Evolutionary conservation across 2,329 filamentous ascomycete species (phyloP).

Genomic region (Paraphoma sp.): DNA sequence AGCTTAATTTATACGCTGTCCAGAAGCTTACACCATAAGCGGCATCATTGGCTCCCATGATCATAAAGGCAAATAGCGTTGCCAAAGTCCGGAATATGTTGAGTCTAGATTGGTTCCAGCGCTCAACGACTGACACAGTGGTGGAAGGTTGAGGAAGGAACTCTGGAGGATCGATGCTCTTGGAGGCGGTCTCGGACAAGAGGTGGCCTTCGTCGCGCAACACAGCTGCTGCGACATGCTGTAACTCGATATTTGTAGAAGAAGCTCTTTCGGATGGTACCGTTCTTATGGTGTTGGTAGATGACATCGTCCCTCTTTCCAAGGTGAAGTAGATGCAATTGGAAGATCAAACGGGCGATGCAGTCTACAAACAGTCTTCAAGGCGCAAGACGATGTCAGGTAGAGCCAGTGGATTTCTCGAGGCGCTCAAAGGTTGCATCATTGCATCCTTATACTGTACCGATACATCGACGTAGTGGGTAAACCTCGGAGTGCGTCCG

Average conservation of each 20-base stretch:
- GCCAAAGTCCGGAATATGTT: constrained; percentile 65
- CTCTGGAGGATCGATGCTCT: constrained; percentile 32
- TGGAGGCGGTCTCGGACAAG: constrained; percentile 1
- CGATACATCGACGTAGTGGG: not conserved
- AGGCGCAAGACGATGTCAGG: not conserved
- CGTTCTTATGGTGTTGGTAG: constrained; percentile 13
- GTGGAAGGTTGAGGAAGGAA: constrained; percentile 53
- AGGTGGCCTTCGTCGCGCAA: constrained; percentile 4
- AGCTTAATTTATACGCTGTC: constrained; percentile 1
- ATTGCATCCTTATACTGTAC: not conserved
- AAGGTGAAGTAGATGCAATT: not conserved
- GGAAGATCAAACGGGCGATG: not conserved
- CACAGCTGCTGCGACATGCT: constrained; percentile 3
- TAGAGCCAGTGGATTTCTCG: not conserved
- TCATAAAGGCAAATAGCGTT: constrained; percentile 64
- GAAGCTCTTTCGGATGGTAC: constrained; percentile 1
- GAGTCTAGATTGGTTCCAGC: constrained; percentile 66
- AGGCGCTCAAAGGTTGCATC: not conserved
- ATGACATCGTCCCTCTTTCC: constrained; percentile 6
- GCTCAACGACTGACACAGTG: constrained; percentile 52
- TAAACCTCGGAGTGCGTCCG: not conserved
- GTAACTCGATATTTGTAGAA: constrained; percentile 10
- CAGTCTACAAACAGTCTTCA: not conserved
- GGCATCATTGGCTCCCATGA: constrained; percentile 72
- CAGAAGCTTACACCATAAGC: constrained; percentile 61